Base-by-base conservation (phyloP, 164 flowering plant species). In the Paratinospora sagittata region DNA sequence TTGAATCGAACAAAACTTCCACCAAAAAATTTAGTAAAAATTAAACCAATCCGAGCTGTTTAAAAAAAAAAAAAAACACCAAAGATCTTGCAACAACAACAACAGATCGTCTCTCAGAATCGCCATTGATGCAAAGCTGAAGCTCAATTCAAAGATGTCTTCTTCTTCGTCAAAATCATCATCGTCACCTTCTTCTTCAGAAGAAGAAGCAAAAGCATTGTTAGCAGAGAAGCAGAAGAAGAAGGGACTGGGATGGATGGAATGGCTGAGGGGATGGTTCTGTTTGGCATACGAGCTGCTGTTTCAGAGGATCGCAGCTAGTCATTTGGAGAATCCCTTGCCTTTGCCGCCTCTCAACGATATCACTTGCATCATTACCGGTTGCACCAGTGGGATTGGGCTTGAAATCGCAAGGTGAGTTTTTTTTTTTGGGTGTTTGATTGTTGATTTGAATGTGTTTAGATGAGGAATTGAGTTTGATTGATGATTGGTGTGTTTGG, bases 341-440 rank as follows among this genome's bases (percentile, higher is more conserved):
- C 82, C 84, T 64, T 72, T 87, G 21, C 86, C 90, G 66, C 85
- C 84, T 37, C 67, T 85, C 55, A 70, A 77, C n/a, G 83, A 79
- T 27, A 71, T 78, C 74, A 85, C 88, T 30, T 85, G 83, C 74
- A 74, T 87, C 45, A 73, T 85, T 52, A 87, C 90, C 1, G 88
- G 88, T 58, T 80, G 84, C 66, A 87, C 90, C 34, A 85, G 87
- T 73, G 90, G 90, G 16, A 85, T 85, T 39, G 88, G 88, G 71
- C 88, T 81, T 21, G 79, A 85, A 76, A 82, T 80, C 8, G 86
- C 88, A 52, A 80, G 82, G 87, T 81, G 45, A 39, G 11, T 17
- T 6, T 8, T 9, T 36, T 37, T 19, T 13, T 27, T 23, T 26
- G 7, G n/a, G n/a, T 4, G 2, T 30, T 23, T 52, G 52, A 47